phyloP scores from a whole-genome alignment of 208 protist genomes.

The Leishmania braziliensis region DNA sequence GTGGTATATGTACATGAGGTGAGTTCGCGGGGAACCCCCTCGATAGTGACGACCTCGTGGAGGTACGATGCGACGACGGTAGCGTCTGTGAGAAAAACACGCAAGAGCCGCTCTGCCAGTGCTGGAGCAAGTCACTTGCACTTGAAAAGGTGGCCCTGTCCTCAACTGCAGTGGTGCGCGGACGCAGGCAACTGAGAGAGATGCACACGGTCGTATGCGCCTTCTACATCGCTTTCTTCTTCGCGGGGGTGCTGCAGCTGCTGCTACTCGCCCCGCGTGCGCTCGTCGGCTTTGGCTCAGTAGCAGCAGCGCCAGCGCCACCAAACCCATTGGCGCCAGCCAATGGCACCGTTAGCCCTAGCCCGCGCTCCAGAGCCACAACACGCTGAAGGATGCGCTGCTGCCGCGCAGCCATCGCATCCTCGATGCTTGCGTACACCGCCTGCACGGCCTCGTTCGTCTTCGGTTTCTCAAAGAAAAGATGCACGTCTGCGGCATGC shows the following conservation, averaged over 20 bases:
- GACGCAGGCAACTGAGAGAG: background rate
- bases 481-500: slow-evolving; percentile 59
- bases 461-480: slow-evolving; percentile 70
- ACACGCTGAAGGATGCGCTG: slow-evolving; percentile 73
- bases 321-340: background rate
- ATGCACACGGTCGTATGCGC: background rate
- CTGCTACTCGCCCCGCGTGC: background rate
- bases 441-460: slow-evolving; percentile 57
- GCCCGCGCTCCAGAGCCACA: slow-evolving; percentile 55
- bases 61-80: background rate
- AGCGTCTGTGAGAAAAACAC: background rate
- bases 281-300: background rate
- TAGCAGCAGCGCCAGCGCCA: background rate
- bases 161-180: background rate
- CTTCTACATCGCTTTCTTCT: slow-evolving; percentile 5
- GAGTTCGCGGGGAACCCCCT: background rate
- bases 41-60: background rate
- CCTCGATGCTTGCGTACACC: slow-evolving; percentile 69
- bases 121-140: background rate
- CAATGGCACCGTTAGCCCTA: slow-evolving; percentile 37
- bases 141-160: background rate
- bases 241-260: background rate
- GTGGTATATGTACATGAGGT: background rate
- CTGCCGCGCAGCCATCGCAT: slow-evolving; percentile 57
- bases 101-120: background rate